phyloP scores from a whole-genome alignment of 108 stramenopile genomes.

The Conticribra guillardii region DNA sequence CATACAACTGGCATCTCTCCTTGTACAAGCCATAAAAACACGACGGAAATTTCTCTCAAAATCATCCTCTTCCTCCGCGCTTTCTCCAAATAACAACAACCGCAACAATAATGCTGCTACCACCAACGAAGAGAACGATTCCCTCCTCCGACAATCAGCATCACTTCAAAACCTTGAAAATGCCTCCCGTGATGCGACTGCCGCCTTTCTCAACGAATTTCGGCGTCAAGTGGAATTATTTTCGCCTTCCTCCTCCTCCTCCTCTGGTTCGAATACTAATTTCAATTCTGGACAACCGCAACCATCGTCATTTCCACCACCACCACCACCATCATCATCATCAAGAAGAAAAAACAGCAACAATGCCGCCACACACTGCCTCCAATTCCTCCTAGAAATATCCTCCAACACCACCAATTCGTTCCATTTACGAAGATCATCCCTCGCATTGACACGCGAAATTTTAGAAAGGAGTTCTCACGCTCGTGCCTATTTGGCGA shows the following conservation, averaged over 20 bases:
- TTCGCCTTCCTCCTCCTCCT: too few species aligned
- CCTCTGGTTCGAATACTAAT: too few species aligned
- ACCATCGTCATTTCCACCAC: background rate
- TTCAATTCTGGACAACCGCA: background rate
- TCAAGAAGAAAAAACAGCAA: slow-evolving; percentile 2
- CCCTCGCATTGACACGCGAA: slow-evolving; percentile 12
- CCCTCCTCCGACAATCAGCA: background rate
- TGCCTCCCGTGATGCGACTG: slow-evolving; percentile 24
- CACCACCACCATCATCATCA: background rate
- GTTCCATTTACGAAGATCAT: slow-evolving; percentile 46
- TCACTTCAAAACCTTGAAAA: slow-evolving; percentile 4
- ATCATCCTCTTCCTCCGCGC: slow-evolving; percentile 3
- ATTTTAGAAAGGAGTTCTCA: slow-evolving; percentile 37
- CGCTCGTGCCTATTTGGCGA: slow-evolving; percentile 23
- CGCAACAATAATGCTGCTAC: background rate
- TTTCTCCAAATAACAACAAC: background rate
- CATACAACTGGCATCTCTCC: slow-evolving; percentile 29
- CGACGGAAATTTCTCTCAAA: slow-evolving; percentile 31
- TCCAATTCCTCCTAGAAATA: slow-evolving; percentile 33
- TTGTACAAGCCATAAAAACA: slow-evolving; percentile 39
- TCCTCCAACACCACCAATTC: slow-evolving; percentile 26
- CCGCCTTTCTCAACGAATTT: slow-evolving; percentile 38
- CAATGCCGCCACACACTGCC: slow-evolving; percentile 26
- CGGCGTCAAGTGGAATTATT: slow-evolving; percentile 16
- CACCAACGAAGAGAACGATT: background rate